A percentile compares a stretch with the other conserved stretches of the same genome.
These are phyloP conservation scores for Gastrolobium villosum DNA, from an alignment of 306 rosid genomes.

Conservation along the genomic window DNA sequence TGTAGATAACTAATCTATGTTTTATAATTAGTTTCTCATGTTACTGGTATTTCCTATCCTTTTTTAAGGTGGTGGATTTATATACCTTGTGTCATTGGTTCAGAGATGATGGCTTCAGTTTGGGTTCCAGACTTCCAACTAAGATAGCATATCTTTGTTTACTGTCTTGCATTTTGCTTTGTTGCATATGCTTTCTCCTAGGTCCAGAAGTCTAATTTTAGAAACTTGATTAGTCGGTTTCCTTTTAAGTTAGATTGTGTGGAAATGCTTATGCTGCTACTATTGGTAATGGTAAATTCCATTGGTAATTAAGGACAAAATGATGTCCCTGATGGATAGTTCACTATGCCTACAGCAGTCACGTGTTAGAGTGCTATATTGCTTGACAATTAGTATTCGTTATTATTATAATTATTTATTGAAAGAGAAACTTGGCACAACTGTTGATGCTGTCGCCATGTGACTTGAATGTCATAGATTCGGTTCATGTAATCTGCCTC, in stretches of 20 bases:
- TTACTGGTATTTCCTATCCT: constrained; percentile 1
- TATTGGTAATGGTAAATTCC: constrained; percentile 14
- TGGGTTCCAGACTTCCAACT: constrained; percentile 2
- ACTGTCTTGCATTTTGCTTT: constrained; percentile 21
- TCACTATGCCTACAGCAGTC: neutral
- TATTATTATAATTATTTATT: neutral
- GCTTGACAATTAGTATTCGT: neutral
- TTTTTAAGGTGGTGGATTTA: constrained; percentile 14
- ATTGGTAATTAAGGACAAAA: constrained; percentile 9
- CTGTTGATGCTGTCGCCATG: too few relatives aligned
- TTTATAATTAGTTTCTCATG: constrained; percentile 28
- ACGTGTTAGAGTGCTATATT: constrained; percentile 1
- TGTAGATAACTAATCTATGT: neutral
- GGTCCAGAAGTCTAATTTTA: constrained; percentile 32
- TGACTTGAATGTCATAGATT: too few relatives aligned
- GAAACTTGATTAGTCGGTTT: neutral
- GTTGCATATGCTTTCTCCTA: constrained; percentile 14
- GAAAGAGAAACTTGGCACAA: neutral
- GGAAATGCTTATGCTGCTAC: neutral
- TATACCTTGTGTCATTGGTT: neutral
- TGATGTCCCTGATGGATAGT: neutral
- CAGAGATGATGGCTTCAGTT: neutral
- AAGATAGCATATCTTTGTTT: constrained; percentile 14
- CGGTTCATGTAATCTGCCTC: too few relatives aligned
- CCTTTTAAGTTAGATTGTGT: constrained; percentile 19